Base-by-base conservation (phyloP, 2,329 filamentous ascomycete genomes). In the Penicillium paneum region DNA sequence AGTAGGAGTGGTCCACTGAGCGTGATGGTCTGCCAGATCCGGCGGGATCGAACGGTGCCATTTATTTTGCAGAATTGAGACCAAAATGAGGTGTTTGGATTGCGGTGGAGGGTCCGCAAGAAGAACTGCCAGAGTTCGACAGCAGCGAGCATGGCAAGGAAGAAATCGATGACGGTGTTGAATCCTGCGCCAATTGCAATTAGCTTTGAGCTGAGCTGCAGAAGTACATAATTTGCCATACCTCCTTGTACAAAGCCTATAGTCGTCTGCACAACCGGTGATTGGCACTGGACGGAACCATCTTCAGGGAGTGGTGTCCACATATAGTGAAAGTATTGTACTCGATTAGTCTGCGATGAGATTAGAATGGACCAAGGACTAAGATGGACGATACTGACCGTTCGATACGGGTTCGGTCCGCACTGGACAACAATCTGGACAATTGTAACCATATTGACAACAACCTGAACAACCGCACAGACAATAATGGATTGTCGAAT, bases 181-280 rank as follows among this genome's bases (percentile, higher is more conserved):
- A 73, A 69, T 1, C 64, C 69, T 71, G 17, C 7, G 6, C 4
- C 1, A 26, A 17, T 3, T 10, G 12, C 45, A 3, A 57, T 13
- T 34, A 17, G 10, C 11, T 8, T 21, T 19, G 6, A 8, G 6
- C 1, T 17, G n/a, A 11, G 15, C 2, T 3, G 12, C n/a, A n/a
- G 13, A 24, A 24, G 21, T 24, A 24, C 26, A 29, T 19, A 0
- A 13, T 36, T 29, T 21, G 1, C 44, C 35, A 10, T 58, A 67
- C 69, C 71, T 50, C 71, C 71, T 57, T 73, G 71, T 3, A 71
- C 70, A 52, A 68, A 73, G n/a, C 71, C 71, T 5, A 73, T 49
- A 2, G 63, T 72, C 0, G 66, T 70, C 36, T 74, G 71, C 7
- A 73, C 67, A 12, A 42, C 29, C 1, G 69, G 68, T 6, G 63